These are phyloP conservation scores for Acacia confusa DNA, from an alignment of 306 rosid genomes.

Conservation along the genomic window DNA sequence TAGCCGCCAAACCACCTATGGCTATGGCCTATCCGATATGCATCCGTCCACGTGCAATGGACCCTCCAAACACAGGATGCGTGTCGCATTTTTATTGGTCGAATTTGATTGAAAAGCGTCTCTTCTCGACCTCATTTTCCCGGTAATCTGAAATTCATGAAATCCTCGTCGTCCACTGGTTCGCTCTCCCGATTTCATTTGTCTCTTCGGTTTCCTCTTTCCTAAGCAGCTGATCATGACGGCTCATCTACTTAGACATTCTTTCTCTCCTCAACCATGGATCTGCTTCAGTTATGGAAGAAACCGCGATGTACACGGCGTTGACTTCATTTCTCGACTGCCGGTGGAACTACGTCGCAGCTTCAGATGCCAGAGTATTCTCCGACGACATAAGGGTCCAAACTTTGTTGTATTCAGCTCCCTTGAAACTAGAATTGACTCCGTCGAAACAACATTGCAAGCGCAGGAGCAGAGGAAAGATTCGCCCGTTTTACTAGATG, in stretches of 20 bases:
- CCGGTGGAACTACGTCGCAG: slow-evolving; percentile 34
- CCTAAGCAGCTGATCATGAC: slow-evolving; percentile 35
- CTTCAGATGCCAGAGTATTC: slow-evolving; percentile 20
- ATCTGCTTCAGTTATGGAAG: slow-evolving; percentile 35
- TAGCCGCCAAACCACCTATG: background rate
- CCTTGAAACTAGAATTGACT: slow-evolving; percentile 34
- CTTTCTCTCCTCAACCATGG: slow-evolving; percentile 44
- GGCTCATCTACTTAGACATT: slow-evolving; percentile 42
- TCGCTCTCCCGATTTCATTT: background rate
- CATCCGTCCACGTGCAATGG: background rate
- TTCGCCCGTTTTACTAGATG: slow-evolving; percentile 70
- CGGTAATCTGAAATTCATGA: slow-evolving; percentile 12
- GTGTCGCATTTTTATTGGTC: slow-evolving; percentile 28
- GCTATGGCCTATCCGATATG: background rate
- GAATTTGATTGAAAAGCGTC: background rate
- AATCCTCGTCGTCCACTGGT: background rate
- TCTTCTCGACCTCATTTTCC: slow-evolving; percentile 7
- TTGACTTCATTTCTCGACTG: slow-evolving; percentile 43
- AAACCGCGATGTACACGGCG: slow-evolving; percentile 26
- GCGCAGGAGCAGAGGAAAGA: slow-evolving; percentile 37
- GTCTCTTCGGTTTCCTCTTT: slow-evolving; percentile 20
- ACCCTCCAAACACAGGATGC: background rate
- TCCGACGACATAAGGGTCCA: slow-evolving; percentile 20
- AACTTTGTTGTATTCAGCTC: slow-evolving; percentile 49
- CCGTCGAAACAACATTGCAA: slow-evolving; percentile 19